Percentiles rank a stretch among this genome's conserved stretches.
phyloP scores from a whole-genome alignment of 1,284 basidiomycete species.

The Xerocomus nothofagi region DNA sequence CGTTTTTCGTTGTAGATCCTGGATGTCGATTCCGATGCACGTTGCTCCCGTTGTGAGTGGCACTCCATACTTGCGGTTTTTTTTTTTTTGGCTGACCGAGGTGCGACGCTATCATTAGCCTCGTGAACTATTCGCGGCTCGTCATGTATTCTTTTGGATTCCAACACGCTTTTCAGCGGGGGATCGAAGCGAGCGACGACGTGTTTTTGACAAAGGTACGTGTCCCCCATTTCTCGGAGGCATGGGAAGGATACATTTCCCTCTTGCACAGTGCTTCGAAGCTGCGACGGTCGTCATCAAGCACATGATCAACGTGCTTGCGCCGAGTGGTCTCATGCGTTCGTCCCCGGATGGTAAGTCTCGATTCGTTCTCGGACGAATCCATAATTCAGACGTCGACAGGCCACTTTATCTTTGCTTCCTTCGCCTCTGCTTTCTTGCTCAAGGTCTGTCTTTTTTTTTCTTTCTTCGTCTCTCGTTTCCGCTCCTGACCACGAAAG shows the following conservation, averaged over 20 bases:
- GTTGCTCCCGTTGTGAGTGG: conserved; percentile 70
- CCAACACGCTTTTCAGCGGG: conserved; percentile 75
- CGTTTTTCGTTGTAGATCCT: conserved; percentile 44
- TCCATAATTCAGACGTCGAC: no score
- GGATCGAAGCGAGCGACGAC: conserved; percentile 59
- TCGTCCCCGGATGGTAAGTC: conserved; percentile 75
- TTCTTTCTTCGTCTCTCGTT: conserved; percentile 82
- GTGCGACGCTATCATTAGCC: conserved; percentile 45
- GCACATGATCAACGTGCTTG: conserved; percentile 63
- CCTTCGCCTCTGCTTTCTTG: conserved; percentile 83
- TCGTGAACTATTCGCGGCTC: conserved; percentile 74
- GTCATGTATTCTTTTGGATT: conserved; percentile 87
- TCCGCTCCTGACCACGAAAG: conserved; percentile 42
- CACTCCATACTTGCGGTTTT: not conserved
- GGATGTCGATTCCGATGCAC: conserved; percentile 63
- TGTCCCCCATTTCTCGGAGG: conserved; percentile 4
- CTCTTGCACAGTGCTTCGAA: conserved; percentile 60
- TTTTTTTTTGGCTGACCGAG: conserved; percentile 17
- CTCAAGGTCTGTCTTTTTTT: conserved; percentile 81
- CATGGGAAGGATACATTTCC: not conserved
- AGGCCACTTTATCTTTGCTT: conserved; percentile 82
- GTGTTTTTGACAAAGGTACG: conserved; percentile 67
- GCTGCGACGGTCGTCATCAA: conserved; percentile 68
- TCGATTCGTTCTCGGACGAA: no score
- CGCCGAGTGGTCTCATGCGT: conserved; percentile 75